Evolutionary conservation across 2,329 filamentous ascomycete species (phyloP).

Genomic region (Verticillium nubilum): DNA sequence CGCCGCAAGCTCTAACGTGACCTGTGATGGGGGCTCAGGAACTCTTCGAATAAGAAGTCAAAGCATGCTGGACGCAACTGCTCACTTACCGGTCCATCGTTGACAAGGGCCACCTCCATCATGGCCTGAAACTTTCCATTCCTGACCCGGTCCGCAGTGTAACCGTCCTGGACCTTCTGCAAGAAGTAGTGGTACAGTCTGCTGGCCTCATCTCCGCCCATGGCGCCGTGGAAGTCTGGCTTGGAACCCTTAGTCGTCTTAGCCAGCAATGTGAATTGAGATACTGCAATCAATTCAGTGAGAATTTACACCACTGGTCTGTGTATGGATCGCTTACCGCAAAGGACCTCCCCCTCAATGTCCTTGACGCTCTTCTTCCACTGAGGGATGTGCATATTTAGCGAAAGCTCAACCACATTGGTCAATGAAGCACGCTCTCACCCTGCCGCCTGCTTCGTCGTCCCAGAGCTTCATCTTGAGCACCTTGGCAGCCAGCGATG

Average conservation of each 20-base stretch:
- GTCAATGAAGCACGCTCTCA: constrained; percentile 28
- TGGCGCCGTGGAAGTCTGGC: constrained; percentile 88
- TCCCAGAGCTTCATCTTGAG: constrained; percentile 91
- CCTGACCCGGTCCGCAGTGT: constrained; percentile 71
- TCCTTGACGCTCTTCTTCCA: constrained; percentile 91
- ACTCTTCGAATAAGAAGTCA: background rate
- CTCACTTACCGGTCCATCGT: constrained; percentile 64
- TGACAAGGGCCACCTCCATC: constrained; percentile 95
- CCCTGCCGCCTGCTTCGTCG: constrained; percentile 64
- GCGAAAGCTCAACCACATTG: background rate
- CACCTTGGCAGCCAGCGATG: constrained; percentile 77
- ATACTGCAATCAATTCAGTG: constrained; percentile 53
- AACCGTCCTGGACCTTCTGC: constrained; percentile 65
- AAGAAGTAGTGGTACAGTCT: constrained; percentile 82
- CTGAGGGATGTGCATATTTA: too few relatives aligned
- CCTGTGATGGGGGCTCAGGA: constrained; percentile 1
- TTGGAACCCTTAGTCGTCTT: constrained; percentile 94
- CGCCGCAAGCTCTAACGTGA: constrained; percentile 14
- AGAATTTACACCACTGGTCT: too few relatives aligned
- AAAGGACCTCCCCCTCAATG: constrained; percentile 87
- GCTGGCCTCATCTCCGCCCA: constrained; percentile 71
- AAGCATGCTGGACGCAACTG: background rate
- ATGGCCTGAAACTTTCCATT: constrained; percentile 97
- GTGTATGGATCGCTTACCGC: constrained; percentile 60
- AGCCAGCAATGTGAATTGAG: constrained; percentile 91